phyloP scores from a whole-genome alignment of 108 stramenopile species.

The Poteriospumella lacustris region DNA sequence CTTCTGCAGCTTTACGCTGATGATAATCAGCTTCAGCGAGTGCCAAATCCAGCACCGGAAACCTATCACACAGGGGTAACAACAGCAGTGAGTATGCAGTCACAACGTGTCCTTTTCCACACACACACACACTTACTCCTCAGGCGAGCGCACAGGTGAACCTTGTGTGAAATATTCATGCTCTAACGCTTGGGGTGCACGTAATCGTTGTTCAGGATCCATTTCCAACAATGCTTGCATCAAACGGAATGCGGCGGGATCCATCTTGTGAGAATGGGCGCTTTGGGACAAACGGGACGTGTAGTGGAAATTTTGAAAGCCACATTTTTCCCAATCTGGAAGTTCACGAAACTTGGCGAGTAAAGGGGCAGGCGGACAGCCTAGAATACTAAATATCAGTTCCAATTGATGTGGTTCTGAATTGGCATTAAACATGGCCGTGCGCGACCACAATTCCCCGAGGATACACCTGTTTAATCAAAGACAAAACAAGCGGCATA shows the following conservation, averaged over 20 bases:
- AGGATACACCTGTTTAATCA: conserved; percentile 15
- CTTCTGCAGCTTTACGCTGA: too few species aligned
- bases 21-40: too few species aligned
- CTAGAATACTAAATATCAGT: neutral
- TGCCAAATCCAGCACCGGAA: too few species aligned
- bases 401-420: neutral
- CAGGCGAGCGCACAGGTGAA: neutral
- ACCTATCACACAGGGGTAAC: too few species aligned
- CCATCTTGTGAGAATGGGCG: too few species aligned
- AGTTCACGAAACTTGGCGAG: neutral
- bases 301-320: too few species aligned
- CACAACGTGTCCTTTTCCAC: too few species aligned
- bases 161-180: neutral
- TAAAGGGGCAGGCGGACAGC: neutral
- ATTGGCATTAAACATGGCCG: neutral
- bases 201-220: neutral
- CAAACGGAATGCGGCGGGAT: too few species aligned
- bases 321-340: conserved; percentile 11
- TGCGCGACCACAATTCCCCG: neutral
- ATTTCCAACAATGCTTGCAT: neutral
- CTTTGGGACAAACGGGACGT: too few species aligned
- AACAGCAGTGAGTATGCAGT: too few species aligned
- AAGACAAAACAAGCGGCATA: too few species aligned
- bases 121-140: neutral
- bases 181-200: neutral